Base-by-base conservation (phyloP, 2,329 filamentous ascomycete genomes). In the Calycina herbarum region DNA sequence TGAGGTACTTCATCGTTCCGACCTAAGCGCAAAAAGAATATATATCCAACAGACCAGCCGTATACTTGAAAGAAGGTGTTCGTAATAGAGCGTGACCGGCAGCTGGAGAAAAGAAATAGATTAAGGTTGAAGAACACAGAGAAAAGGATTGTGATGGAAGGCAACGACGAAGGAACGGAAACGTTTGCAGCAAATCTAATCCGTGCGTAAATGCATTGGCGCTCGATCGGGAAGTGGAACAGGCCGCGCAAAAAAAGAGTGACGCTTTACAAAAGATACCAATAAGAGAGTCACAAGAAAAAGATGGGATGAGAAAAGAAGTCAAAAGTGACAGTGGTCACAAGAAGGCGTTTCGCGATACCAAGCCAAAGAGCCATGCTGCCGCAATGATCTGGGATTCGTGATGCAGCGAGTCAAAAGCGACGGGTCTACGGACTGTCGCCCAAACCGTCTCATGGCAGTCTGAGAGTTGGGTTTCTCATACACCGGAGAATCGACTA, bases 11-110 rank as follows among this genome's bases (percentile, higher is more conserved):
- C 48, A 54, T 54, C 48, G 48, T 54, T 54, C n/a, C 48, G 48
- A 54, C 48, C 48, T 7, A 54, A 54, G 48, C 20, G 20, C 48
- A 54, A 51, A 51, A 54, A 13, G 11, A 54, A 54, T 33, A 27
- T 51, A 11, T 54, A 27, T 27, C 48, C 48, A 54, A 73, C 68
- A 73, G 73, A 66, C 71, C 72, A 73, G 72, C 72, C 70, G 71
- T 74, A 68, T 67, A 62, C 61, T 68, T 60, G 61, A 72, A 73
- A 59, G 67, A 71, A 65, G 64, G 69, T 67, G 62, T 69, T 65
- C 48, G 48, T 63, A 64, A 66, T 66, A 64, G 69, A 72, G 70
- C 69, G 72, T 73, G 73, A 70, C 73, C 70, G 64, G 72, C 73
- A 73, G 64, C 69, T 73, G 66, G 65, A 73, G 69, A 72, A 70